These are phyloP conservation scores for Podila minutissima DNA, from an alignment of 192 early-diverging fungal genomes.

Conservation along the genomic window DNA sequence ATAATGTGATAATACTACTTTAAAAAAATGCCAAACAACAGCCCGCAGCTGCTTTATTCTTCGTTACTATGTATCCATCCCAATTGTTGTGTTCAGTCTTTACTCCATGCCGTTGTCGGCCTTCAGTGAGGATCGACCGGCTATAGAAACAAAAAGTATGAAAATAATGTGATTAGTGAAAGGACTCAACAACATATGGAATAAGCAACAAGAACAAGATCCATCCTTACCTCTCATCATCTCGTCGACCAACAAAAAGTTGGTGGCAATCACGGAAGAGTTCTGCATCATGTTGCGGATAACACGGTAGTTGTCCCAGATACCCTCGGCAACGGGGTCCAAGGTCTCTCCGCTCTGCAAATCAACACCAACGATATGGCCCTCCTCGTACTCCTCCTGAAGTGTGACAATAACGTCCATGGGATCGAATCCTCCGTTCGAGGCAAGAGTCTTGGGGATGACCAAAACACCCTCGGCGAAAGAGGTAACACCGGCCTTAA, in stretches of 20 bases:
- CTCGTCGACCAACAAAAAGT: slow-evolving; percentile 97
- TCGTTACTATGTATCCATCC: background rate
- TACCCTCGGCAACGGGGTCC: slow-evolving; percentile 92
- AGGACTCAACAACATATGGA: background rate
- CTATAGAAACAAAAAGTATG: background rate
- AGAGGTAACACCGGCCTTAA: slow-evolving; percentile 96
- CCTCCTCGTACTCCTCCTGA: slow-evolving; percentile 91
- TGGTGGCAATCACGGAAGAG: slow-evolving; percentile 96
- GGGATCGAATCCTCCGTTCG: slow-evolving; percentile 95
- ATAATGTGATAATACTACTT: too few relatives aligned
- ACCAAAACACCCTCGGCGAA: slow-evolving; percentile 97
- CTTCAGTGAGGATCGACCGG: slow-evolving; percentile 49
- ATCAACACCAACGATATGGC: slow-evolving; percentile 93
- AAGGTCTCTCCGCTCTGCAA: slow-evolving; percentile 93
- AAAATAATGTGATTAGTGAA: background rate
- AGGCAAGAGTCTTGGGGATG: slow-evolving; percentile 95
- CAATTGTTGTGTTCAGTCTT: background rate
- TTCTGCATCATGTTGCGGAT: slow-evolving; percentile 92
- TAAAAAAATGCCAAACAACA: too few relatives aligned
- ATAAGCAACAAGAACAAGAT: background rate
- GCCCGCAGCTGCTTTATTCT: too few relatives aligned
- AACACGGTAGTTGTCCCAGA: slow-evolving; percentile 99
- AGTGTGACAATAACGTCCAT: slow-evolving; percentile 95
- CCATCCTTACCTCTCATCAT: slow-evolving; percentile 86
- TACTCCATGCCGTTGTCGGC: slow-evolving; percentile 48